A percentile compares a stretch with the other conserved stretches of the same genome.
Conservation (phyloP, 2,329 filamentous ascomycete genomes). For the Epichloe brachyelytri region DNA sequence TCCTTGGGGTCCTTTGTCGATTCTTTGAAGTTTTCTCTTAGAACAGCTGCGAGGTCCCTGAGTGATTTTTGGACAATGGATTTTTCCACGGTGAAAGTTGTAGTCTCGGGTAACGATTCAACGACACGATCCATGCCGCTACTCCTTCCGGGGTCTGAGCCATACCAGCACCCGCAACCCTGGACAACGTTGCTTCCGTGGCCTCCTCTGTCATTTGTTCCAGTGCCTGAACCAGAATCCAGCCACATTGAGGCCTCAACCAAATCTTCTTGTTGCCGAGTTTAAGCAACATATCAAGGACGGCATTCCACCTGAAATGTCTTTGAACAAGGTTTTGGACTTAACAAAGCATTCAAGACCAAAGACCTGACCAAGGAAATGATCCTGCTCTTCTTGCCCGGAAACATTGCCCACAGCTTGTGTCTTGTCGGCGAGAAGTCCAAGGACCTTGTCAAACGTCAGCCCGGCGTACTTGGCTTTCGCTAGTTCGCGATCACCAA, state of each 20-base stretch:
- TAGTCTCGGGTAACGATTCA: conserved; percentile 49
- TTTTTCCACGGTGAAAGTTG: conserved; percentile 64
- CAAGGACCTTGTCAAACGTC: conserved; percentile 42
- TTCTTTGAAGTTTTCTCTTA: conserved; percentile 60
- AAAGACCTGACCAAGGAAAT: conserved; percentile 75
- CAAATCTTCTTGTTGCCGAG: conserved; percentile 74
- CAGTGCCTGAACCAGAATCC: conserved; percentile 63
- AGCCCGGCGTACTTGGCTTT: conserved; percentile 36
- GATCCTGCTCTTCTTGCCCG: conserved; percentile 71
- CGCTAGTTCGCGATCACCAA: conserved; percentile 35
- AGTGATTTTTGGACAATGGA: conserved; percentile 60
- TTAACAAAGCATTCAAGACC: conserved; percentile 77
- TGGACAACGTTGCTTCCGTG: conserved; percentile 48
- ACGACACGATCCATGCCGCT: conserved; percentile 69
- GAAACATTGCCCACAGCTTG: conserved; percentile 39
- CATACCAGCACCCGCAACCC: conserved; percentile 50
- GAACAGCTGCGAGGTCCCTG: conserved; percentile 55
- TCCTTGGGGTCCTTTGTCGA: conserved; percentile 32
- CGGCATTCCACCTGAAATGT: conserved; percentile 45
- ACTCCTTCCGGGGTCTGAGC: conserved; percentile 78
- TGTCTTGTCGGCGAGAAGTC: conserved; percentile 42
- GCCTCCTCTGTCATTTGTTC: conserved; percentile 46
- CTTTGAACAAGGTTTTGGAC: conserved; percentile 56
- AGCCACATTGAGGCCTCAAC: conserved; percentile 79
- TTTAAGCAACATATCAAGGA: conserved; percentile 62